phyloP scores from a whole-genome alignment of 805 yeast species.

The Kockiozyma suomiensis region DNA sequence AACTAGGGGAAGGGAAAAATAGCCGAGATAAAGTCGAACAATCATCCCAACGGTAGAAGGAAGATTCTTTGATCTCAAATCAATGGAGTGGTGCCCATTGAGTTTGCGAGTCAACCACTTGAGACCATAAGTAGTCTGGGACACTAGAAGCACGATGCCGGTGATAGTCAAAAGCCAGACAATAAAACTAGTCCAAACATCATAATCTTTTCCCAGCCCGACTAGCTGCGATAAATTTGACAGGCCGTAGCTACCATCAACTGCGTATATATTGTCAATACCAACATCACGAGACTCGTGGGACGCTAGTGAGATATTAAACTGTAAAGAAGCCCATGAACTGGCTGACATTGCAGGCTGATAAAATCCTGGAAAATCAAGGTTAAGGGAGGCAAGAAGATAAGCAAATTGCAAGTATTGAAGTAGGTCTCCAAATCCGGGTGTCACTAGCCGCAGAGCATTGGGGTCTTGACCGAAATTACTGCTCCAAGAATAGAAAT shows the following conservation, averaged over 20 bases:
- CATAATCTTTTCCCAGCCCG: constrained; percentile 36
- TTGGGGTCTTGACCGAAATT: constrained; percentile 62
- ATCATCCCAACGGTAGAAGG: constrained; percentile 39
- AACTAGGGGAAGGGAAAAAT: constrained; percentile 40
- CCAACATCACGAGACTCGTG: constrained; percentile 3
- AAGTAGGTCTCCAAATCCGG: constrained; percentile 53
- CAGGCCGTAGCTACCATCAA: constrained; percentile 25
- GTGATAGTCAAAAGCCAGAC: constrained; percentile 40
- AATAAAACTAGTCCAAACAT: constrained; percentile 44
- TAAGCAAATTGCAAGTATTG: constrained; percentile 62
- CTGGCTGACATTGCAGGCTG: constrained; percentile 56
- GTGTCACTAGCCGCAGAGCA: constrained; percentile 55
- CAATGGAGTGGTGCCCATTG: constrained; percentile 29
- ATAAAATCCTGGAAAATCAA: constrained; percentile 64
- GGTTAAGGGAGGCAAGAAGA: constrained; percentile 54
- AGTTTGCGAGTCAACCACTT: constrained; percentile 20
- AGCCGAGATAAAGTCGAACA: constrained; percentile 36
- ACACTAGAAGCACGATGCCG: constrained; percentile 30
- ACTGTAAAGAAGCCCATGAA: constrained; percentile 60
- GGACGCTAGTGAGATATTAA: constrained; percentile 33
- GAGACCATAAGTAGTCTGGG: constrained; percentile 23
- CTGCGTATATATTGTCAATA: constrained; percentile 29
- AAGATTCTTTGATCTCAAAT: constrained; percentile 34
- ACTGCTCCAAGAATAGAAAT: constrained; percentile 54
- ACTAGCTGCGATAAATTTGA: constrained; percentile 14